phyloP scores from a whole-genome alignment of 768 basidiomycete species.

The Rickenella mellea region DNA sequence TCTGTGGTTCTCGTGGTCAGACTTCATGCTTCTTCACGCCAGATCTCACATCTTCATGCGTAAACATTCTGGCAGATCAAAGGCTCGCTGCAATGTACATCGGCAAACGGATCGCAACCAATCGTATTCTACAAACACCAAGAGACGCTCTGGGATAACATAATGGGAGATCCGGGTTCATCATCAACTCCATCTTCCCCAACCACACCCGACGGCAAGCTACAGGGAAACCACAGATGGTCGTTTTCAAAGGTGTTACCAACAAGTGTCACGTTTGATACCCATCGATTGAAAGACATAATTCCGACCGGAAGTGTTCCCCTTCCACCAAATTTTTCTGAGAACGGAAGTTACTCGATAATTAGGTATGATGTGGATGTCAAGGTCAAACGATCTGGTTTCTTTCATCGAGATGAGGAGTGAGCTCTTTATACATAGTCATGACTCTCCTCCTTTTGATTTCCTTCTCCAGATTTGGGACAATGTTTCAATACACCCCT shows the following conservation, averaged over 20 bases:
- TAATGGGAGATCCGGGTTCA: not conserved
- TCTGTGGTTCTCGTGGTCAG: slow-evolving; percentile 34
- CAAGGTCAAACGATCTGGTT: slow-evolving; percentile 36
- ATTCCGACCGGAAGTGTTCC: slow-evolving; percentile 19
- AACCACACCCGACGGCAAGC: slow-evolving; percentile 16
- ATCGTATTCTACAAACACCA: too few species aligned
- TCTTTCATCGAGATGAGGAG: slow-evolving; percentile 12
- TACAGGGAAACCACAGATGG: slow-evolving; percentile 37
- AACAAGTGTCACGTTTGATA: slow-evolving; percentile 23
- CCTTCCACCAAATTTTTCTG: slow-evolving; percentile 45
- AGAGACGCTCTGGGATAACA: not conserved
- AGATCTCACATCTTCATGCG: not conserved
- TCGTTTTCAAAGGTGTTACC: slow-evolving; percentile 40
- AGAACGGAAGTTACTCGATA: slow-evolving; percentile 43
- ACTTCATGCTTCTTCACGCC: not conserved
- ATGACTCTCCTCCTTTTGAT: not conserved
- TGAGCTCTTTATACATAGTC: not conserved
- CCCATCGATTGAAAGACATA: slow-evolving; percentile 23
- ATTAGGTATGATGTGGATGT: slow-evolving; percentile 46
- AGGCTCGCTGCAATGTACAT: too few species aligned
- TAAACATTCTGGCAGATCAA: not conserved
- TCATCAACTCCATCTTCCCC: not conserved
- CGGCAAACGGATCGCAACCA: too few species aligned
- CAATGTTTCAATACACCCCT: slow-evolving; percentile 24
- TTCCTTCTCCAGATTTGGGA: slow-evolving; percentile 17